Evolutionary conservation across 2,329 filamentous ascomycete genomes (phyloP), one percentile per base, ranked within the genome.

Genomic region (Aspergillus sergii): DNA sequence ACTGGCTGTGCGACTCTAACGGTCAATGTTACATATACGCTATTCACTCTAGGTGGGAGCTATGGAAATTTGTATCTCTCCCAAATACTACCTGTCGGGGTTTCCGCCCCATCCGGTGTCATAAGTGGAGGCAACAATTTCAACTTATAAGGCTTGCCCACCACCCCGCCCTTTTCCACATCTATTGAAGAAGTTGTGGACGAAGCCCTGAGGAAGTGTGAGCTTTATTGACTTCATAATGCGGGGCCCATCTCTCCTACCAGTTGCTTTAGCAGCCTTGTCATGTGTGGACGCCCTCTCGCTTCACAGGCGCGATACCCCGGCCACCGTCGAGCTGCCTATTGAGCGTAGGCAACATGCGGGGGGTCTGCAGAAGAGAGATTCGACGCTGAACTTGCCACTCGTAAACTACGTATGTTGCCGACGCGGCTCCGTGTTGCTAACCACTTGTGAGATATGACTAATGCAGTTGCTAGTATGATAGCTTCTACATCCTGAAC

Each of bases 401-500:
- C 48, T 51, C 19, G 6, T 32, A n/a, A 51, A 51, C 8, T 51
- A 51, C 12, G 48, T 51, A 21, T 21, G 48, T 51, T 6, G 21
- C 28, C 19, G 5, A n/a, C 14, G 9, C 26, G 7, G 3, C 19
- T n/a, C 48, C 28, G 3, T 51, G 12, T 9, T 30, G 12, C 21
- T 26, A 21, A 28, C 6, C 19, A 23, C 32, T 4, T 12, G 23
- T 19, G 51, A 32, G 9, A 11, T 23, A 39, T 41, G 51, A 28
- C 51, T 55, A 11, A 55, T 39, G 8, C 14, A 39, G 4, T 26
- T 7, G 4, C 16, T 39, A 55, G 51, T 58, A 54, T 56, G 50
- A 59, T 30, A 45, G 50, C 30, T 39, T 60, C 8, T 68, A 66
- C 43, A 59, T 60, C 10, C 53, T 65, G 28, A 86, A 86, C 62